Base-by-base conservation (phyloP, 306 rosid species). In the Rosa persica region DNA sequence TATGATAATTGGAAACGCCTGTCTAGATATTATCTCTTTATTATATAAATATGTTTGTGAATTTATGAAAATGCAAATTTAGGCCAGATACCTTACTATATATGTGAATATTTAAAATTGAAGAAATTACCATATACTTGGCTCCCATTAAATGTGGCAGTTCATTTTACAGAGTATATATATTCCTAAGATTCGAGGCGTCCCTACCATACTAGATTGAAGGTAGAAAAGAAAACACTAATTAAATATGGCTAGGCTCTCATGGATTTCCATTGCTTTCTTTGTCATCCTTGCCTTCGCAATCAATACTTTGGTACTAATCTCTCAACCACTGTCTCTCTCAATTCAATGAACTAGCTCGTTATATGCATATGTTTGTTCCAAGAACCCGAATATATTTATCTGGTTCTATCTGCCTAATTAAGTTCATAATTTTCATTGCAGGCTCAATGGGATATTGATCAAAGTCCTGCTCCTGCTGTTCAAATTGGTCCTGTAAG, bases 201-300 rank as follows among this genome's bases (percentile, higher is more conserved):
- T 15, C 2, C 23, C 54, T 44, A 30, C 44, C 19, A 22, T 42
- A 69, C 20, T 22, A 12, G 20, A 69, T 7, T 44, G 73, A 22
- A 69, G 55, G 20, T 44, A 6, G 36, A 43, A 23, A 27, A 43
- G 30, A 55, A 55, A 55, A 8, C 13, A n/a, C 27, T n/a, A 6
- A 54, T 19, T 6, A 17, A 51, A 51, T 15, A 72, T 73, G 76
- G 66, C 66, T 22, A 52, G 66, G 8, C 48, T 73, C 76, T 52
- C 76, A 3, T 73, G 48, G 48, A 20, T 11, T 73, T 51, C 38
- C 8, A n/a, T 27, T n/a, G 49, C 65, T 52, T 55, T 73, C n/a
- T 22, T 73, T 52, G 36, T 73, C 66, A 52, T 20, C 34, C 15
- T 73, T 25, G 49, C 66, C 76, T 38, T 73, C 9, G 48, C 65